These are phyloP conservation scores for Periconia macrospinosa DNA, from an alignment of 2,329 filamentous ascomycete species.

Conservation along the genomic window DNA sequence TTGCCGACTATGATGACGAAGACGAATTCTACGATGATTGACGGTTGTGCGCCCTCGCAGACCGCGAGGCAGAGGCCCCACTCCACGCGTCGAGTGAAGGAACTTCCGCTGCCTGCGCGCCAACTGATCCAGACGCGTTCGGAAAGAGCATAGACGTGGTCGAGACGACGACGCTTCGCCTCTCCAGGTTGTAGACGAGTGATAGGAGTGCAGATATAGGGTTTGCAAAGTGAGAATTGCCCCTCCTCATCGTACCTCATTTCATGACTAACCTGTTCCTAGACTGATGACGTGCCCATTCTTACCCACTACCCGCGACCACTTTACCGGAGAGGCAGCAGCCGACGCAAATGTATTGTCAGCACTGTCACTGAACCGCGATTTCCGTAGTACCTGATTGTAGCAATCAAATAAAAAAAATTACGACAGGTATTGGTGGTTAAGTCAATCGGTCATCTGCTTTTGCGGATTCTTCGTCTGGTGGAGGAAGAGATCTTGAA, in stretches of 20 bases:
- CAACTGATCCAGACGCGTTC: slow-evolving; percentile 37
- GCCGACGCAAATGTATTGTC: slow-evolving; percentile 10
- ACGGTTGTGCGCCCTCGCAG: slow-evolving; percentile 85
- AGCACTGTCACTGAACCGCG: neutral
- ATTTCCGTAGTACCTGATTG: neutral
- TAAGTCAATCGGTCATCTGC: slow-evolving; percentile 25
- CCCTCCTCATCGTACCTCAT: neutral
- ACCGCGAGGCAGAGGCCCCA: slow-evolving; percentile 81
- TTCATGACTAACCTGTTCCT: slow-evolving; percentile 3
- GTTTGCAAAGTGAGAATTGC: slow-evolving; percentile 37
- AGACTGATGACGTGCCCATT: slow-evolving; percentile 41
- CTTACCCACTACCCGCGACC: slow-evolving; percentile 41
- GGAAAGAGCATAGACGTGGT: slow-evolving; percentile 30
- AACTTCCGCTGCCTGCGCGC: slow-evolving; percentile 53
- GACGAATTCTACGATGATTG: slow-evolving; percentile 92
- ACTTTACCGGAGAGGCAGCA: slow-evolving; percentile 38
- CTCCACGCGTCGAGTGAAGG: slow-evolving; percentile 55
- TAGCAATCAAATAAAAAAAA: neutral
- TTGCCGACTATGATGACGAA: slow-evolving; percentile 85
- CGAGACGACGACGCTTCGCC: slow-evolving; percentile 38
- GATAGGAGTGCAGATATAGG: slow-evolving; percentile 37
- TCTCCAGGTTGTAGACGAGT: slow-evolving; percentile 44
- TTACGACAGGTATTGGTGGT: neutral
- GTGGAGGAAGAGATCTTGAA: slow-evolving; percentile 23
- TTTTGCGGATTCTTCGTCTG: slow-evolving; percentile 27